Evolutionary conservation across 2,329 filamentous ascomycete genomes (phyloP).

Genomic region (Teratosphaeria nubilosa): DNA sequence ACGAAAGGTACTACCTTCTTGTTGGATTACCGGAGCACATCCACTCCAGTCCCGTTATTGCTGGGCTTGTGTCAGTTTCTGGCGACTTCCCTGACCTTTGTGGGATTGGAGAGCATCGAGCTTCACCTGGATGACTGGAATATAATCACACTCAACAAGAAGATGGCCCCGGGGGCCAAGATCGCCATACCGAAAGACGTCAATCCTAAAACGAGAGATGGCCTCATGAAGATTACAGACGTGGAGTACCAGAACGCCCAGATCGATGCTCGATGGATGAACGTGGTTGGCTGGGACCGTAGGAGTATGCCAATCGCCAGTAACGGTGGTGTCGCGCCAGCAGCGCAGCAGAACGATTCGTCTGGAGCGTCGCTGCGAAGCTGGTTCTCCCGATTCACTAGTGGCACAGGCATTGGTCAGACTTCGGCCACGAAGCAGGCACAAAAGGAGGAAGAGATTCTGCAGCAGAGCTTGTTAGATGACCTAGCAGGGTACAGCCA

Average conservation of each 20-base stretch:
- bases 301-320: conserved; percentile 20
- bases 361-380: conserved; percentile 44
- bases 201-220: conserved; percentile 72
- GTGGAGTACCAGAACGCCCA: conserved; percentile 81
- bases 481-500: conserved; percentile 61
- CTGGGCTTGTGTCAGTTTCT: conserved; percentile 84
- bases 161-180: conserved; percentile 65
- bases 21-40: conserved; percentile 82
- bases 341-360: conserved; percentile 24
- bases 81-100: conserved; percentile 90
- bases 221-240: conserved; percentile 74
- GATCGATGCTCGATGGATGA: conserved; percentile 85
- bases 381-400: conserved; percentile 63
- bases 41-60: conserved; percentile 75
- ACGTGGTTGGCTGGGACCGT: conserved; percentile 73
- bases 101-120: conserved; percentile 77
- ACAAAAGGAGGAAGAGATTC: conserved; percentile 51
- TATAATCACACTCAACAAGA: conserved; percentile 70
- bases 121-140: conserved; percentile 84
- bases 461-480: conserved; percentile 54
- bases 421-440: conserved; percentile 46
- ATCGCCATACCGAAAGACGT: conserved; percentile 68
- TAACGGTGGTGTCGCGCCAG: conserved; percentile 34
- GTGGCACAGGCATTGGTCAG: conserved; percentile 30
- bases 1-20: conserved; percentile 72